A percentile compares a stretch with the other conserved stretches of the same genome.
These are phyloP conservation scores for Phaseolus coccineus DNA, from an alignment of 331 rosid genomes.

Conservation along the genomic window DNA sequence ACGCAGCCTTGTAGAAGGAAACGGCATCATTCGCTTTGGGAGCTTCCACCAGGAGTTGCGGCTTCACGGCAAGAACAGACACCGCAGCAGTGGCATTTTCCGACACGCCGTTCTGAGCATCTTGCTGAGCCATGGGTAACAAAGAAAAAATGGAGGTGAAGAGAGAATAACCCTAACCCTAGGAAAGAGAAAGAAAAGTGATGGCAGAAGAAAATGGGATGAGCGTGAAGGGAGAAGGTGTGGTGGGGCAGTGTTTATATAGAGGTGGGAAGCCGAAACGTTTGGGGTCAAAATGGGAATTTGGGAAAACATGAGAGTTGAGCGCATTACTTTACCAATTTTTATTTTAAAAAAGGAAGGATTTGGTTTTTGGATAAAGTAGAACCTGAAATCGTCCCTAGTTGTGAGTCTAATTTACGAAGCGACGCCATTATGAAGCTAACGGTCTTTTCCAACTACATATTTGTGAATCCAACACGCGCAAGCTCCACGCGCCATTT, in stretches of 20 bases:
- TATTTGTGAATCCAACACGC: background rate
- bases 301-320: background rate
- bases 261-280: constrained; percentile 68
- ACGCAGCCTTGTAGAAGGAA: constrained; percentile 78
- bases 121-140: constrained; percentile 63
- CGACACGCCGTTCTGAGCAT: constrained; percentile 63
- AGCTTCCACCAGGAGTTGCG: constrained; percentile 67
- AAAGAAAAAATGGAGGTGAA: background rate
- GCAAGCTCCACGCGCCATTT: background rate
- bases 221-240: constrained; percentile 44
- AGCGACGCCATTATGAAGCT: background rate
- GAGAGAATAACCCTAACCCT: constrained; percentile 49
- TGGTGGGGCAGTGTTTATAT: constrained; percentile 60
- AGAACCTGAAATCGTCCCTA: background rate
- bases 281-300: constrained; percentile 49
- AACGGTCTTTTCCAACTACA: constrained; percentile 27
- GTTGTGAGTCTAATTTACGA: constrained; percentile 22
- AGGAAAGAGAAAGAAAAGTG: constrained; percentile 47
- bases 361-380: constrained; percentile 15
- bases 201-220: constrained; percentile 24
- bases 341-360: background rate
- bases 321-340: constrained; percentile 21
- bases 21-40: constrained; percentile 79
- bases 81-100: constrained; percentile 41
- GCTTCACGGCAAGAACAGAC: constrained; percentile 55